phyloP scores from a whole-genome alignment of 495 filamentous ascomycete genomes.

The Thozetella sp. region DNA sequence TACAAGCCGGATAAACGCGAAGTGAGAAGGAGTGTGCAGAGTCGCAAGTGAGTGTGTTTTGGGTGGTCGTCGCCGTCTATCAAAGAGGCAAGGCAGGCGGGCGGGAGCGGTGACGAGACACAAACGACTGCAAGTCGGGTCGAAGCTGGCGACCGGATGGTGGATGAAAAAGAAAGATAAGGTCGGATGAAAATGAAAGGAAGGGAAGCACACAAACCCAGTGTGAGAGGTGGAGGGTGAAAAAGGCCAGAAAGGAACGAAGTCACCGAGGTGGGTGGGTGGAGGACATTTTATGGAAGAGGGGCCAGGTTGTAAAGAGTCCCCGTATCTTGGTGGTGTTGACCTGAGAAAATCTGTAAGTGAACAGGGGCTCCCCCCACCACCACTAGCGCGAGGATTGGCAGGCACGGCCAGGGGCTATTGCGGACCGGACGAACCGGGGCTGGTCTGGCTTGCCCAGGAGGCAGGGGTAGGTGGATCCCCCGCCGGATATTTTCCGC shows the following conservation, averaged over 20 bases:
- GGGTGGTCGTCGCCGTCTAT: constrained; percentile 26
- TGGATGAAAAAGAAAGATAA: constrained; percentile 17
- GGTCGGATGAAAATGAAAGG: constrained; percentile 17
- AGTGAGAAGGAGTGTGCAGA: constrained; percentile 5
- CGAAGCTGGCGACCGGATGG: constrained; percentile 39
- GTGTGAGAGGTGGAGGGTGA: constrained; percentile 16
- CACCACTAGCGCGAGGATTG: neutral
- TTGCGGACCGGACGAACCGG: too few species aligned
- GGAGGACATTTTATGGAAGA: constrained; percentile 9
- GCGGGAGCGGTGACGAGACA: constrained; percentile 16
- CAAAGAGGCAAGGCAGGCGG: constrained; percentile 35
- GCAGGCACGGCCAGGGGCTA: too few species aligned
- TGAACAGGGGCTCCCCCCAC: neutral
- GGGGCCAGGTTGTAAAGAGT: neutral
- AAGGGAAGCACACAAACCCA: constrained; percentile 20
- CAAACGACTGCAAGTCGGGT: constrained; percentile 23
- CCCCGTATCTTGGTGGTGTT: neutral
- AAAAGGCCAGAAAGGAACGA: constrained; percentile 12
- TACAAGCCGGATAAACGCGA: constrained; percentile 5
- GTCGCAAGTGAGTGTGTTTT: constrained; percentile 13
- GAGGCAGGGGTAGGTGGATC: neutral
- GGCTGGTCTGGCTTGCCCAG: too few species aligned
- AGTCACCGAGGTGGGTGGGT: constrained; percentile 9
- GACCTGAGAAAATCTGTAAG: neutral
- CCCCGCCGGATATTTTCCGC: neutral